Conservation (phyloP, 1,284 basidiomycete genomes). For the Cryptococcus floricola region DNA sequence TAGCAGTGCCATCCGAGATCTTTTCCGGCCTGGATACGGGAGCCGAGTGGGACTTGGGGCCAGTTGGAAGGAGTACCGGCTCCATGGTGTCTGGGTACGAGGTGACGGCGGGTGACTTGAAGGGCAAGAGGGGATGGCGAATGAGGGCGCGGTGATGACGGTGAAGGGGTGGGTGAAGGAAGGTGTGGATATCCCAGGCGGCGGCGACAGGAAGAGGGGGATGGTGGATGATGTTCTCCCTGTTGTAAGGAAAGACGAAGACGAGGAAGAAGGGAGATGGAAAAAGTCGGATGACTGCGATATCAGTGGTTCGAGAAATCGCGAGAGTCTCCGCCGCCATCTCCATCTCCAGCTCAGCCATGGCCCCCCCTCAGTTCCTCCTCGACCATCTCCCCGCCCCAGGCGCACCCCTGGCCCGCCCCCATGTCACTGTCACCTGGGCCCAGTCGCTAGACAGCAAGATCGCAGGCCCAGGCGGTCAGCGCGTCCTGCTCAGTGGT, state of each 20-base stretch:
- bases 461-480: constrained; percentile 72
- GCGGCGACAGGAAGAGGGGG: neutral
- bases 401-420: constrained; percentile 12
- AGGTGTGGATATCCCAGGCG: neutral
- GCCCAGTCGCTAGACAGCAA: constrained; percentile 93
- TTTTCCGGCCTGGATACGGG: neutral
- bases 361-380: constrained; percentile 18
- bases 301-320: neutral
- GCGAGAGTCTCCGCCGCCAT: neutral
- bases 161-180: neutral
- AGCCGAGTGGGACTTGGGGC: neutral
- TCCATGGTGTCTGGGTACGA: neutral
- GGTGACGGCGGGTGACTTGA: neutral
- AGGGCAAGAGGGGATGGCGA: constrained; percentile 1
- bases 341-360: neutral
- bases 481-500: constrained; percentile 78
- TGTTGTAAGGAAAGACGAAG: neutral
- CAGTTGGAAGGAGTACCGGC: neutral
- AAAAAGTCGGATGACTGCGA: neutral
- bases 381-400: constrained; percentile 11
- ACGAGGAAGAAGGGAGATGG: neutral
- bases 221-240: neutral
- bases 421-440: constrained; percentile 75
- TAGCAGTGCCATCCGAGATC: neutral
- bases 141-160: neutral